Conservation (phyloP, 2,329 filamentous ascomycete species). For the Tolypocladium paradoxum region DNA sequence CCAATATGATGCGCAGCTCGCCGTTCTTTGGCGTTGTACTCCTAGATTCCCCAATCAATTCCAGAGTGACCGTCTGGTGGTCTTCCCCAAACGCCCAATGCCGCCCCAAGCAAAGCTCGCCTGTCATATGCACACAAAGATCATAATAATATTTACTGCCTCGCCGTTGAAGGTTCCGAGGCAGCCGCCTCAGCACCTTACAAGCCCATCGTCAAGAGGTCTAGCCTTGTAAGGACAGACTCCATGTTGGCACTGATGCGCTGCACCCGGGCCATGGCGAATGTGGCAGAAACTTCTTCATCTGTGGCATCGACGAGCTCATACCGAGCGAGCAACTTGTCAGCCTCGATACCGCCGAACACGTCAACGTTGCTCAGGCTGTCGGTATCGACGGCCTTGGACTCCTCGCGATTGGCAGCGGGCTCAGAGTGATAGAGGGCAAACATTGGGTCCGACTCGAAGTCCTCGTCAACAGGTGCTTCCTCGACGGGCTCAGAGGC, state of each 20-base stretch:
- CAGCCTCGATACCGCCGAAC: constrained; percentile 45
- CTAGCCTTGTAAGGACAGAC: constrained; percentile 24
- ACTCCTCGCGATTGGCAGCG: constrained; percentile 11
- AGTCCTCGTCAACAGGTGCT: constrained; percentile 37
- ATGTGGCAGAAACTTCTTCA: constrained; percentile 31
- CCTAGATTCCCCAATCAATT: background rate
- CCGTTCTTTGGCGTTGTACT: constrained; percentile 1
- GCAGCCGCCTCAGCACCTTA: constrained; percentile 8
- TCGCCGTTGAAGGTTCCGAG: background rate
- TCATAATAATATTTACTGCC: background rate
- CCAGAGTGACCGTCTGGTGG: background rate
- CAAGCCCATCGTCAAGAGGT: constrained; percentile 24
- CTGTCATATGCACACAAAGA: constrained; percentile 1
- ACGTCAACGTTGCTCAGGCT: constrained; percentile 28
- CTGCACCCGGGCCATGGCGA: constrained; percentile 39
- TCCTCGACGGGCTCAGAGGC: constrained; percentile 16
- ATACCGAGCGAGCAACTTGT: constrained; percentile 53
- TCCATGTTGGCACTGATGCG: constrained; percentile 31
- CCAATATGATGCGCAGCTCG: background rate
- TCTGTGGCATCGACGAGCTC: constrained; percentile 52
- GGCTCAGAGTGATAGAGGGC: constrained; percentile 45
- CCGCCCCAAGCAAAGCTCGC: background rate
- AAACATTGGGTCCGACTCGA: constrained; percentile 52
- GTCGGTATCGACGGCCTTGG: constrained; percentile 31
- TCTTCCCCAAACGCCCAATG: constrained; percentile 3